Conservation (phyloP, 768 basidiomycete genomes). For the Agaricus subrufescens region DNA sequence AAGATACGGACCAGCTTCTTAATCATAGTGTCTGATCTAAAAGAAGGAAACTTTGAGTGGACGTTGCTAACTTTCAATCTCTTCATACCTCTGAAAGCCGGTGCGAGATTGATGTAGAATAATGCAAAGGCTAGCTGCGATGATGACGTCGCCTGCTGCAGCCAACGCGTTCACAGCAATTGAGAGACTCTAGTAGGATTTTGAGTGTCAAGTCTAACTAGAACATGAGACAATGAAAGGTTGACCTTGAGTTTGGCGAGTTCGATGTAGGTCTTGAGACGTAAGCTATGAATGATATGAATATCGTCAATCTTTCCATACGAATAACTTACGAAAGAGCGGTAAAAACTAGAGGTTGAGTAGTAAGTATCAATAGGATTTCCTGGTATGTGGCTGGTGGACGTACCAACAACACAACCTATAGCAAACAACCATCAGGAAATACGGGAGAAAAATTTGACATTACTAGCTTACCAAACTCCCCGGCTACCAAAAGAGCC, state of each 20-base stretch:
- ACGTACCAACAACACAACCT: conserved; percentile 30
- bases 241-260: conserved; percentile 32
- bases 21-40: conserved; percentile 42
- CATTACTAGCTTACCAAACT: conserved; percentile 30
- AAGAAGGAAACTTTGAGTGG: conserved; percentile 1
- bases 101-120: conserved; percentile 42
- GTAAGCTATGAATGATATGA: conserved; percentile 2
- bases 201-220: neutral
- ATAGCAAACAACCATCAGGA: neutral
- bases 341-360: conserved; percentile 8
- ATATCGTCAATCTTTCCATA: neutral
- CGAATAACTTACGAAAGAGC: conserved; percentile 6
- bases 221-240: neutral
- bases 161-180: conserved; percentile 40
- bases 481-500: conserved; percentile 29
- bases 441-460: neutral
- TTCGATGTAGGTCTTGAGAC: conserved; percentile 28
- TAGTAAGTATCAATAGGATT: neutral
- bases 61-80: too few relatives aligned
- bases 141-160: conserved; percentile 42
- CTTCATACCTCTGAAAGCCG: conserved; percentile 38
- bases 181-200: conserved; percentile 26
- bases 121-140: conserved; percentile 35
- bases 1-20: conserved; percentile 30
- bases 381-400: neutral